Conservation (phyloP, 176 grass and related monocot species). For the Cenchrus fungigraminus region DNA sequence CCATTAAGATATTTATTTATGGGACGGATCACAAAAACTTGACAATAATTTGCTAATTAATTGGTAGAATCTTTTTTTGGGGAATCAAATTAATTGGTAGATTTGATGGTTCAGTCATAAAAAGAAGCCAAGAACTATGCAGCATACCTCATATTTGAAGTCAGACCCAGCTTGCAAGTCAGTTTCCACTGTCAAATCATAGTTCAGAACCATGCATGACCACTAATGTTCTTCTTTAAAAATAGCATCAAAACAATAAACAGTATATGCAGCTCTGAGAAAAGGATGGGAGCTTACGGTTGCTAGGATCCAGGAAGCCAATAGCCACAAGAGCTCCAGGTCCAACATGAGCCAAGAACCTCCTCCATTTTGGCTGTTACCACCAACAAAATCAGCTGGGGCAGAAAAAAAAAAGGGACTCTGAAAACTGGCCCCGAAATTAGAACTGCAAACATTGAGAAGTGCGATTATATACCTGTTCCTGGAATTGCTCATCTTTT, state of each 20-base stretch:
- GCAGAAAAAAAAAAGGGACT: neutral
- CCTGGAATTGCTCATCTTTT: conserved; percentile 14
- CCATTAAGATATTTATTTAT: neutral
- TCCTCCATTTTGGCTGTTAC: conserved; percentile 57
- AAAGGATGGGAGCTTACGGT: conserved; percentile 39
- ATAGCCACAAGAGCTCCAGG: conserved; percentile 70
- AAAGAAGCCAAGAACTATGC: neutral
- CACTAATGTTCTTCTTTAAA: neutral
- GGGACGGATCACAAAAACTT: neutral
- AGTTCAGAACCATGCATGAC: conserved; percentile 21
- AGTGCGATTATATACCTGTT: conserved; percentile 28
- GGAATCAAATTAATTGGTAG: neutral
- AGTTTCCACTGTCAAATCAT: conserved; percentile 67
- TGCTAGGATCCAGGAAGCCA: conserved; percentile 77
- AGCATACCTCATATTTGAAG: conserved; percentile 61
- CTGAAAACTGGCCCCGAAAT: no score
- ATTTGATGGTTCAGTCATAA: neutral
- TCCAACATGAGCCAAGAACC: conserved; percentile 65
- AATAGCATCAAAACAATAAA: conserved; percentile 3
- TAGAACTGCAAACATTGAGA: neutral
- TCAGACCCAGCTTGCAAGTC: conserved; percentile 70
- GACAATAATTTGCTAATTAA: neutral
- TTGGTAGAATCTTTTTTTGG: no score
- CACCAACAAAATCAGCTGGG: neutral
- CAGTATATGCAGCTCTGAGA: neutral